Evolutionary conservation across 768 basidiomycete genomes (phyloP).

Genomic region (Kwoniella bestiolae): DNA sequence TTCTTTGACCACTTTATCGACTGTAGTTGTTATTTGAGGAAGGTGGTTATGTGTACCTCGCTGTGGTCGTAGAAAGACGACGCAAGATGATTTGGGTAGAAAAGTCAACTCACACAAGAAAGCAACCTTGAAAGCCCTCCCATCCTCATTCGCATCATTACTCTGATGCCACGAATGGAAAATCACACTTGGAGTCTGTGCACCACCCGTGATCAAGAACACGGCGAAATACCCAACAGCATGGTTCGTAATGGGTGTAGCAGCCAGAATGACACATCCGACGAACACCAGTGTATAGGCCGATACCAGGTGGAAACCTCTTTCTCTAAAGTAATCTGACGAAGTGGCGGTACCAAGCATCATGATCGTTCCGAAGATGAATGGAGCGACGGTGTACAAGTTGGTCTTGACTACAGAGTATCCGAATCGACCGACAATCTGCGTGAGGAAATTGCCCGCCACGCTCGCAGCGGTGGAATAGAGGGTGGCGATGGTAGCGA

Average conservation of each 20-base stretch:
- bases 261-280: constrained; percentile 58
- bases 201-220: constrained; percentile 63
- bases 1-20: no score
- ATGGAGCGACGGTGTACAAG: constrained; percentile 65
- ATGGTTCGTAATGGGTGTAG: constrained; percentile 60
- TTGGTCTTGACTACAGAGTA: constrained; percentile 65
- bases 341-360: constrained; percentile 61
- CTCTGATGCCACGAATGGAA: constrained; percentile 58
- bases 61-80: no score
- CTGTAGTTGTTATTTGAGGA: no score
- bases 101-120: constrained; percentile 15
- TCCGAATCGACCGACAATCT: constrained; percentile 62
- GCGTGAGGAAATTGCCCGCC: constrained; percentile 65
- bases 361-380: constrained; percentile 58
- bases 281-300: constrained; percentile 24
- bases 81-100: no score
- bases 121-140: constrained; percentile 26
- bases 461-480: constrained; percentile 57
- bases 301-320: constrained; percentile 29
- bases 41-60: no score
- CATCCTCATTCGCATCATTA: constrained; percentile 60
- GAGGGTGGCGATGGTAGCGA: constrained; percentile 26
- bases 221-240: constrained; percentile 64
- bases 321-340: constrained; percentile 62
- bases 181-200: constrained; percentile 29